Percentiles rank a stretch among this genome's conserved stretches.
Conservation (phyloP, 2,329 filamentous ascomycete genomes). For the Lachnellula arida region DNA sequence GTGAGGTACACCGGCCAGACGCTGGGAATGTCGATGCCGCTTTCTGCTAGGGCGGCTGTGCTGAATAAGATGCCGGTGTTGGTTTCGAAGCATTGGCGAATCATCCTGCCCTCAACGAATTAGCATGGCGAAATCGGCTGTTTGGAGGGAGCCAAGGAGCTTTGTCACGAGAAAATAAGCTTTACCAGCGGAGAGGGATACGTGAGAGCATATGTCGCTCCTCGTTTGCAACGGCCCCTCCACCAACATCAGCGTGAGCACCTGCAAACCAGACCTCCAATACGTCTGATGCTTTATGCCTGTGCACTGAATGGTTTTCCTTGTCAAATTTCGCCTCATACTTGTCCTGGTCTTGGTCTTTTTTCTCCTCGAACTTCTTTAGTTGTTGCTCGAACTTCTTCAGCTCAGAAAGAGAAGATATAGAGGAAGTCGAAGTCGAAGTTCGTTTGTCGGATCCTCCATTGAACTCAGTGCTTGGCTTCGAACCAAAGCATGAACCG, state of each 20-base stretch:
- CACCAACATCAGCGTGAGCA: conserved; percentile 41
- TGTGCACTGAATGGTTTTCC: conserved; percentile 10
- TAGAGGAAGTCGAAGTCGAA: conserved; percentile 3
- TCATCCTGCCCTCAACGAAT: conserved; percentile 32
- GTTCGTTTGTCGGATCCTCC: not conserved
- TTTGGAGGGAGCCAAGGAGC: too few species aligned
- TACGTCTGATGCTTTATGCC: conserved; percentile 38
- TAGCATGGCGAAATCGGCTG: too few species aligned
- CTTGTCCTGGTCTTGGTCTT: conserved; percentile 17
- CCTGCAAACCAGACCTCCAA: conserved; percentile 42
- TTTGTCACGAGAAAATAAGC: too few species aligned
- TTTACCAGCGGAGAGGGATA: conserved; percentile 39
- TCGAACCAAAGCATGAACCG: conserved; percentile 7
- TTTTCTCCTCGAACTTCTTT: not conserved
- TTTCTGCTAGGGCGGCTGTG: conserved; percentile 35
- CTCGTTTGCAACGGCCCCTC: conserved; percentile 39
- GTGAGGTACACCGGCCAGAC: conserved; percentile 37
- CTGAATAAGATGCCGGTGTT: conserved; percentile 42
- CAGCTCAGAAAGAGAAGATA: not conserved
- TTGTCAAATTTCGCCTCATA: conserved; percentile 18
- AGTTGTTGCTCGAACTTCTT: conserved; percentile 7
- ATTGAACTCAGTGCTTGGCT: not conserved
- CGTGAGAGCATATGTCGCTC: conserved; percentile 39
- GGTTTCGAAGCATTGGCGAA: conserved; percentile 43
- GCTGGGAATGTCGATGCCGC: conserved; percentile 38